Evolutionary conservation across 257 asterid genomes (phyloP), one percentile per base, ranked within the genome.

Genomic region (Eucommia ulmoides): DNA sequence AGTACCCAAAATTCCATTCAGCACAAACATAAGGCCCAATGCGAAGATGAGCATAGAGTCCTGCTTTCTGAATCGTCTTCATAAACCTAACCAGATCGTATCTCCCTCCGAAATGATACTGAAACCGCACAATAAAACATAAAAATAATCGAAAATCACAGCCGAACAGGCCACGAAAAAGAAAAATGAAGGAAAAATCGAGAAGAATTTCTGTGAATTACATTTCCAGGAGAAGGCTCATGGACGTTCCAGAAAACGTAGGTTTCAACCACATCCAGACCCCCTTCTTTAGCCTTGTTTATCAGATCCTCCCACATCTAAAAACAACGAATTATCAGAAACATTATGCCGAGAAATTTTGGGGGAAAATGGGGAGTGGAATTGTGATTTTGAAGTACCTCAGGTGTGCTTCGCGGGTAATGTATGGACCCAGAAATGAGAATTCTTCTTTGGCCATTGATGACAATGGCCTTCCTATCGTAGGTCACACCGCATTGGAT

Each of bases 1-100:
- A n/a, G n/a, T 78, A 89, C 98, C 98, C 98, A 64, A 85, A 89
- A 50, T 85, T 85, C 98, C 98, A 89, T 65, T 89, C 96, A 26
- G 94, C 98, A 76, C 98, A 89, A 65, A 81, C 77, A 68, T 82
- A 89, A 68, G 98, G 98, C 50, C 98, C 98, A 67, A 89, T 89
- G 0, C 98, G 82, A 51, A 89, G 94, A 74, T 80, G 71, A n/a
- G n/a, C n/a, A n/a, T n/a, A n/a, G n/a, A n/a, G n/a, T n/a, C n/a
- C n/a, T n/a, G n/a, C n/a, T n/a, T 63, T 58, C 59, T 89, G 93
- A 45, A 89, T 80, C 68, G 79, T 23, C 79, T 89, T 89, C 33
- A 85, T 29, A 70, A 89, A 89, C 71, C 72, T 57, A 55, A 89
- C 92, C 38, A 89, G 65, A 74, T 89, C 96, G n/a, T n/a, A n/a